These are phyloP conservation scores for Hydnomerulius pinastri DNA, from an alignment of 768 basidiomycete species.

Conservation along the genomic window DNA sequence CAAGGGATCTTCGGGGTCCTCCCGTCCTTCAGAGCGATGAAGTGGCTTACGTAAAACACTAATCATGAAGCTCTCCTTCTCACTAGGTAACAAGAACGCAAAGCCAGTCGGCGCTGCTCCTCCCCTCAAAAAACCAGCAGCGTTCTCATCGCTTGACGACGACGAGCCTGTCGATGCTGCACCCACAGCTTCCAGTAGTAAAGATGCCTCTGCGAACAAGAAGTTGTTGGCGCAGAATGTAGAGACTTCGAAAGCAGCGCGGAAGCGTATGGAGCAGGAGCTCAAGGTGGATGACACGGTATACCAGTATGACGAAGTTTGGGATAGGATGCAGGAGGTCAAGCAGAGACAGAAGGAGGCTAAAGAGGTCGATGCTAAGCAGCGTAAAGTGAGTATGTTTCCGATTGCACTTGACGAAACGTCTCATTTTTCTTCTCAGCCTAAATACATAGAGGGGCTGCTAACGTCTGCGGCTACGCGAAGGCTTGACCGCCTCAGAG, in stretches of 20 bases:
- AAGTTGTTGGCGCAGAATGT: conserved; percentile 59
- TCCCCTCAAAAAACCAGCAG: conserved; percentile 58
- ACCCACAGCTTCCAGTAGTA: conserved; percentile 44
- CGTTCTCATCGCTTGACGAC: conserved; percentile 66
- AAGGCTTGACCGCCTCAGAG: conserved; percentile 83
- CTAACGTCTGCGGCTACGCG: conserved; percentile 84
- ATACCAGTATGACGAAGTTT: conserved; percentile 95
- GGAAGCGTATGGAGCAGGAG: conserved; percentile 78
- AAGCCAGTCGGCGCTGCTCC: conserved; percentile 57
- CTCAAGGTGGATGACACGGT: conserved; percentile 78
- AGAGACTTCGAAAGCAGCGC: conserved; percentile 61
- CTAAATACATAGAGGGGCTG: conserved; percentile 88
- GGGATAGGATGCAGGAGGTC: conserved; percentile 92
- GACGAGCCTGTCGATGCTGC: conserved; percentile 56
- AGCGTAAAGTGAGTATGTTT: conserved; percentile 65
- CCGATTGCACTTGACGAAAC: background rate
- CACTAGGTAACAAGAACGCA: conserved; percentile 56
- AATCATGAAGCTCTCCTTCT: conserved; percentile 88
- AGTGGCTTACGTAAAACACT: conserved; percentile 23
- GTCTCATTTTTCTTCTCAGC: conserved; percentile 46
- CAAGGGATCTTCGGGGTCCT: background rate
- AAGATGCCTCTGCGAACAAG: conserved; percentile 50
- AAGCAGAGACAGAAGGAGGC: conserved; percentile 71
- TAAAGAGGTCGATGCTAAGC: conserved; percentile 75
- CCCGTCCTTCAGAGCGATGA: background rate